Conservation (phyloP, 176 grass and related monocot species). For the Metroxylon sagu region DNA sequence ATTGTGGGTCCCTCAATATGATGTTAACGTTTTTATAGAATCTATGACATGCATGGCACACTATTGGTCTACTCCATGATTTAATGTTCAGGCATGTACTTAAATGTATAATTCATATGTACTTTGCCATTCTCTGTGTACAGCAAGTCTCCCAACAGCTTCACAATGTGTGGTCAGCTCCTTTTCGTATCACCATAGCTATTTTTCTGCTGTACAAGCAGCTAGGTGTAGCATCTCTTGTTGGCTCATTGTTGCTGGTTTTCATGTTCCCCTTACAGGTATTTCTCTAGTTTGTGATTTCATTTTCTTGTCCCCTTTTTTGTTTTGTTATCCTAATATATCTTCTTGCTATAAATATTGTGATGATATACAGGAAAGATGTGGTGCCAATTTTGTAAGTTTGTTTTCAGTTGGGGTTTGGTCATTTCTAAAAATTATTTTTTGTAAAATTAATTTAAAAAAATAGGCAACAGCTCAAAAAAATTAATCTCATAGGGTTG, state of each 20-base stretch:
- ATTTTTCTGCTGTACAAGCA: slow-evolving; percentile 71
- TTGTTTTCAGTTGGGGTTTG: too few species aligned
- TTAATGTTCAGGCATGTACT: too few species aligned
- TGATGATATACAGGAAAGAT: too few species aligned
- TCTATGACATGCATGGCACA: too few species aligned
- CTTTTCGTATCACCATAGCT: slow-evolving; percentile 88
- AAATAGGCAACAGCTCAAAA: too few species aligned
- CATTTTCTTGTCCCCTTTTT: neutral
- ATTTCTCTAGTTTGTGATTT: slow-evolving; percentile 10
- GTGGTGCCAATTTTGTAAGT: too few species aligned
- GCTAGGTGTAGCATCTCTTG: slow-evolving; percentile 73
- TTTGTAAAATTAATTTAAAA: too few species aligned
- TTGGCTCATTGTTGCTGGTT: slow-evolving; percentile 72
- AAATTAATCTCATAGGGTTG: too few species aligned
- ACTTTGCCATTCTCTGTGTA: slow-evolving; percentile 18
- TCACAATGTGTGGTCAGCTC: slow-evolving; percentile 98
- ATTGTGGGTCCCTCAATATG: too few species aligned
- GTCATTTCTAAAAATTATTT: too few species aligned
- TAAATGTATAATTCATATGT: neutral
- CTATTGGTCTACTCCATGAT: too few species aligned
- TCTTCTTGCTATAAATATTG: neutral
- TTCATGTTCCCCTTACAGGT: slow-evolving; percentile 93
- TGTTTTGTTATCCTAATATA: neutral
- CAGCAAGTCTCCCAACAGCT: slow-evolving; percentile 98
- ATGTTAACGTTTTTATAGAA: too few species aligned